Base-by-base conservation (phyloP, 2,329 filamentous ascomycete genomes). In the Lizonia empirigonia region DNA sequence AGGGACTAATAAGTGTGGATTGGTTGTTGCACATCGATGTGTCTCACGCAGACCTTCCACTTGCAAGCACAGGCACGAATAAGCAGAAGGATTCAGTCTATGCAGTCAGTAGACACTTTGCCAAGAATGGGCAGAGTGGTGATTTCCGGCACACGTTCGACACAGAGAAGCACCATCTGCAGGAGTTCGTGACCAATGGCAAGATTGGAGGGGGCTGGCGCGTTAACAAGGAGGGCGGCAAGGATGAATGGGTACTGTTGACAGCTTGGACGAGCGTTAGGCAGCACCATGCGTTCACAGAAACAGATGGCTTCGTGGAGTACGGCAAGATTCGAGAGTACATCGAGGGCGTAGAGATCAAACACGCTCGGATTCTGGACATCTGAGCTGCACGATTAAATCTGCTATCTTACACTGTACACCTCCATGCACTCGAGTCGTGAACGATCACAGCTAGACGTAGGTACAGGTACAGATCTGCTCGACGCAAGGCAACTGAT, bases 1-100 rank as follows among this genome's bases (percentile, higher is more conserved):
- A 70, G 35, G 70, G 68, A 5, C 60, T 69, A 13, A n/a, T 79
- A 5, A 70, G 63, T 13, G 71, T 79, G 5, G 68, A 73, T 8
- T 77, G 73, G 71, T 64, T 80, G 57, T 68, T 75, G 22, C 78
- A 81, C 56, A 57, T 79, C 15, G 72, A 76, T 39, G 56, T 69
- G 7, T 64, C 76, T 44, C 72, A 73, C 20, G 34, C 61, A 4
- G 54, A 56, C 7, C 60, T 73, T 1, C 70, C 71, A 1, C 37
- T 74, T 3, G 59, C 29, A 23, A 64, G 23, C 63, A 26, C 44
- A 1, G 35, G 27, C 2, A 20, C 27, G 0, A 39, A 40, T 8
- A 33, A 6, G 10, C 15, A 29, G 2, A 56, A 44, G 7, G 40
- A 50, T 13, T 7, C 50, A 1, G 53, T 73, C 1, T 51, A 74